A percentile compares a stretch with the other conserved stretches of the same genome.
Evolutionary conservation across 2,329 filamentous ascomycete genomes (phyloP).

Genomic region (Neonectria faginata): DNA sequence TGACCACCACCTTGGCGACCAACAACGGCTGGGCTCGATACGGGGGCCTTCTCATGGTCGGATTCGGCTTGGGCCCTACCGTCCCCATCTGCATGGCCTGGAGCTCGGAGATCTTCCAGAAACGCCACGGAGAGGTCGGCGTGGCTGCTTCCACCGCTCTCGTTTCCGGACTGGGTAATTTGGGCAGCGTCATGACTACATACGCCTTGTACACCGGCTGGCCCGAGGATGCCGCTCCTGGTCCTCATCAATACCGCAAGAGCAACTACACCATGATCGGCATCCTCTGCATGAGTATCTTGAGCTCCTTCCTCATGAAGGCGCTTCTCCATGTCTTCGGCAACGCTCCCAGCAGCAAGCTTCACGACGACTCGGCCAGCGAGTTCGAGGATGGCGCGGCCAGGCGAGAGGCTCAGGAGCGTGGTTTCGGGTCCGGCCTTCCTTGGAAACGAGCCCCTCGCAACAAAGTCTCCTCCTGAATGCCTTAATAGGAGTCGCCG

Average conservation of each 20-base stretch:
- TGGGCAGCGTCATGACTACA: conserved; percentile 87
- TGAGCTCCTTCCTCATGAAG: conserved; percentile 77
- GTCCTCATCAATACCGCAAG: conserved; percentile 78
- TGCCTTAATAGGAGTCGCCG: conserved; percentile 12
- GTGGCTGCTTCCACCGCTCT: conserved; percentile 88
- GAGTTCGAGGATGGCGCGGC: conserved; percentile 71
- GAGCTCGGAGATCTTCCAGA: conserved; percentile 91
- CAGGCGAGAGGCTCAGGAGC: conserved; percentile 66
- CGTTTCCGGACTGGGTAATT: conserved; percentile 87
- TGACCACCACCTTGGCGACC: conserved; percentile 80
- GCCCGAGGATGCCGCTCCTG: conserved; percentile 78
- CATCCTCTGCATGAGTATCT: conserved; percentile 82
- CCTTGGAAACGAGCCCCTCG: conserved; percentile 50
- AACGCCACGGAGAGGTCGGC: conserved; percentile 88
- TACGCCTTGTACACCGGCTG: conserved; percentile 92
- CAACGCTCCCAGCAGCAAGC: conserved; percentile 63
- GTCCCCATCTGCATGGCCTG: conserved; percentile 95
- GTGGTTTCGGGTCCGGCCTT: conserved; percentile 64
- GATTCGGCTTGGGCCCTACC: conserved; percentile 89
- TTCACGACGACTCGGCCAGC: conserved; percentile 54
- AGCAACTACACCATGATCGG: conserved; percentile 92
- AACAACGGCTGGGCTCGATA: conserved; percentile 84
- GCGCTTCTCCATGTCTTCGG: conserved; percentile 70
- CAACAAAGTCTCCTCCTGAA: conserved; percentile 29
- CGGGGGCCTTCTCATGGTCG: conserved; percentile 88